Percentiles rank a stretch among this genome's conserved stretches.
Conservation (phyloP, 2,329 filamentous ascomycete genomes). For the Penicillium italicum region DNA sequence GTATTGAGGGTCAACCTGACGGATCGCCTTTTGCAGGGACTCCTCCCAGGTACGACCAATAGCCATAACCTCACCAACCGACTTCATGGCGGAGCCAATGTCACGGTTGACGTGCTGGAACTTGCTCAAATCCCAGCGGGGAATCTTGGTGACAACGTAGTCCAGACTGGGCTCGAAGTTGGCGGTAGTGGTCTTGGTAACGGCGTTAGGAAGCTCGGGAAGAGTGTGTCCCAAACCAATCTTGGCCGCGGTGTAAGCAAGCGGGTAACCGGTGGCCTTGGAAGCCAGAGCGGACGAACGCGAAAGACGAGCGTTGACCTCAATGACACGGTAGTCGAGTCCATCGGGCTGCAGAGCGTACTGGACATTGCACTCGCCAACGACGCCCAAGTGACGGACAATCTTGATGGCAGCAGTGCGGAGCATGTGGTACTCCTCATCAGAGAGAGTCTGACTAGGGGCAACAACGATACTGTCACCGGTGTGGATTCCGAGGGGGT, state of each 20-base stretch:
- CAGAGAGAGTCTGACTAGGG: slow-evolving; percentile 91
- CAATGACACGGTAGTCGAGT: slow-evolving; percentile 96
- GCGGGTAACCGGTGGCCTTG: slow-evolving; percentile 95
- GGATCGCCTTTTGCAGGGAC: slow-evolving; percentile 97
- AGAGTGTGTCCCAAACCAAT: slow-evolving; percentile 94
- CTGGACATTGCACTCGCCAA: slow-evolving; percentile 98
- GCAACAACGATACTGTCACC: slow-evolving; percentile 98
- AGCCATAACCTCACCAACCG: slow-evolving; percentile 98
- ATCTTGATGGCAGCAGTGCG: slow-evolving; percentile 97
- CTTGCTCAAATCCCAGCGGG: slow-evolving; percentile 96
- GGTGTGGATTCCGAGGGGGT: slow-evolving; percentile 94
- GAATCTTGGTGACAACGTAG: slow-evolving; percentile 98
- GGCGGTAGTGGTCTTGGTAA: slow-evolving; percentile 96
- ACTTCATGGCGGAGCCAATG: slow-evolving; percentile 98
- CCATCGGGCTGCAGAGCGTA: slow-evolving; percentile 96
- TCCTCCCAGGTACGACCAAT: slow-evolving; percentile 98
- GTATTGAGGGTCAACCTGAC: slow-evolving; percentile 89
- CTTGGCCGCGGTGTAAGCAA: slow-evolving; percentile 97
- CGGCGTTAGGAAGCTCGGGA: slow-evolving; percentile 92
- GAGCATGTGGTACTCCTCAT: slow-evolving; percentile 99
- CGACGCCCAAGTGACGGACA: slow-evolving; percentile 91
- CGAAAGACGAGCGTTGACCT: slow-evolving; percentile 97
- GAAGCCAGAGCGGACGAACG: slow-evolving; percentile 95
- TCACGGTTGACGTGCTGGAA: slow-evolving; percentile 98
- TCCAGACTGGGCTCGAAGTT: slow-evolving; percentile 98